Base-by-base conservation (phyloP, 805 yeast genomes). In the Millerago galiae region DNA sequence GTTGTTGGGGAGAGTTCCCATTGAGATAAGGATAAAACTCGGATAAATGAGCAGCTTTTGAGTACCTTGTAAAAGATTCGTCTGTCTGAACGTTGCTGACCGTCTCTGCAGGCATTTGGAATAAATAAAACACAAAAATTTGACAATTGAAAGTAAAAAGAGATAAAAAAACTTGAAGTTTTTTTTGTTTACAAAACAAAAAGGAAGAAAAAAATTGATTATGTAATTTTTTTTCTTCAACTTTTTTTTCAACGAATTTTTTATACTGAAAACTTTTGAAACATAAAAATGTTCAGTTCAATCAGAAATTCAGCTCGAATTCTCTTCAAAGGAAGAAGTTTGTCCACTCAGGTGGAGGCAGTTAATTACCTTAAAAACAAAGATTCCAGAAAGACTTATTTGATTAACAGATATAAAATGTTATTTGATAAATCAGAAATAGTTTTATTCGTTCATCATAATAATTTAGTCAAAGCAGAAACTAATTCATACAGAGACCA, bases 371-470 rank as follows among this genome's bases (percentile, higher is more conserved):
- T 74, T 42, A 90, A 90, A 60, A 78, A 78, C 14, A 55, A 70
- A 35, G 73, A 71, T 33, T 80, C 91, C 4, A 79, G 97, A 66
- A 91, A 91, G 67, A 89, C 97, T 0, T 89, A 79, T 53, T 69
- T 91, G 49, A 70, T 91, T 48, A 96, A 91, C 62, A 69, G 75
- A 51, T 91, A 91, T 70, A 77, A 86, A 47, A 66, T 81, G 48
- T 60, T 88, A 48, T 72, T 88, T 66, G 79, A 81, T 44, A 68
- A 64, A 25, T 78, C 79, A 60, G 80, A 86, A 31, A 79, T 90
- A 35, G 70, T 90, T 12, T 70, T 91, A 42, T 80, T 86, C 52
- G 76, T 81, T 6, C 99, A 93, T 66, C 91, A 87, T 67, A 87
- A 88, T 61, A 89, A 89, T 60, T 65, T 90, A 52, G 61, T 75